phyloP scores from a whole-genome alignment of 768 basidiomycete genomes.

The Russula sp. region DNA sequence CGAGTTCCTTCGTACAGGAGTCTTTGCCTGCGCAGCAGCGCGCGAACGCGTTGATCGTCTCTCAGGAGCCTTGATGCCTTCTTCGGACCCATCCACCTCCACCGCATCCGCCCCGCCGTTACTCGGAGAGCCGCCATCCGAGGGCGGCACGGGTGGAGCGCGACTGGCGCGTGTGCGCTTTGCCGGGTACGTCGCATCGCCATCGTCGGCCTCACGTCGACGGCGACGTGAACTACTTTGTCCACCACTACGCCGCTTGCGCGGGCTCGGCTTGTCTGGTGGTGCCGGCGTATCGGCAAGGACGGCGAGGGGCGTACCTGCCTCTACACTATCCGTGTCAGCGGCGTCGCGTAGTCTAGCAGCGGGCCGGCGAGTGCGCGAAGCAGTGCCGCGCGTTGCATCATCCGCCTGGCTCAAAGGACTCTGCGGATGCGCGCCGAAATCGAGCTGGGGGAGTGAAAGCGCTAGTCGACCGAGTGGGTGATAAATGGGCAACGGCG shows the following conservation, averaged over 20 bases:
- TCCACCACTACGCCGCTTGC: conserved; percentile 17
- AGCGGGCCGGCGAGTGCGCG: conserved; percentile 19
- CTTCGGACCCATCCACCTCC: conserved; percentile 16
- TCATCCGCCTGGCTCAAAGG: conserved; percentile 7
- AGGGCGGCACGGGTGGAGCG: conserved; percentile 3
- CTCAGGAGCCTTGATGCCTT: conserved; percentile 17
- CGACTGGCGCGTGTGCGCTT: conserved; percentile 22
- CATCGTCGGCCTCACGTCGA: conserved; percentile 22
- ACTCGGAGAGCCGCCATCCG: conserved; percentile 17
- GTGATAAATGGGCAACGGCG: conserved; percentile 20
- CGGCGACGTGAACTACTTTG: conserved; percentile 18
- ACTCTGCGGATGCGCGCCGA: conserved; percentile 1
- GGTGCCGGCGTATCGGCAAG: conserved; percentile 2
- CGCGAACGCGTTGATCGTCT: conserved; percentile 22
- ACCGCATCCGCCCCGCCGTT: conserved; percentile 14
- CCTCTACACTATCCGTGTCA: conserved; percentile 10
- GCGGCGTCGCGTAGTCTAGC: conserved; percentile 16
- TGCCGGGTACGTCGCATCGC: conserved; percentile 22
- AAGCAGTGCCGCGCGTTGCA: conserved; percentile 1
- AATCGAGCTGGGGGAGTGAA: conserved; percentile 19
- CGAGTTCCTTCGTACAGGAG: conserved; percentile 17
- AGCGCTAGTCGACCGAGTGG: conserved; percentile 20
- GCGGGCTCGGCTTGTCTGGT: conserved; percentile 21
- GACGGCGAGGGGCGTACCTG: conserved; percentile 7
- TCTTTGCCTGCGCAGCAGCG: conserved; percentile 18